phyloP scores from a whole-genome alignment of 2,329 filamentous ascomycete genomes.

The Epichloe aotearoae region DNA sequence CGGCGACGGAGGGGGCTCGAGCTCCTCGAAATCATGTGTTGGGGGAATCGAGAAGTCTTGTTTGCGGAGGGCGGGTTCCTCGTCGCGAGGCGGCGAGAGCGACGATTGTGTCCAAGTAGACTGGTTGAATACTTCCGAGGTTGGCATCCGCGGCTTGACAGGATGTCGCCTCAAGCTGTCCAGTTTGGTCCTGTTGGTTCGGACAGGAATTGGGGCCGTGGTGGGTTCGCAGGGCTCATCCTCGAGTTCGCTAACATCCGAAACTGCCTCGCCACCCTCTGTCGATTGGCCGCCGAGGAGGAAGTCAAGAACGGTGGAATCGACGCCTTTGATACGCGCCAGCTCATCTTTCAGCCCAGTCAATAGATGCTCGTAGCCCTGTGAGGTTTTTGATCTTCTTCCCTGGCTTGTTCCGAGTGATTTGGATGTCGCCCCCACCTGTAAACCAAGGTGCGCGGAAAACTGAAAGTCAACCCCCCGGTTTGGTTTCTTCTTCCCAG shows the following conservation, averaged over 20 bases:
- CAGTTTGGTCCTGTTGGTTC: slow-evolving; percentile 13
- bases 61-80: not conserved
- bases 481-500: slow-evolving; percentile 10
- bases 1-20: slow-evolving; percentile 18
- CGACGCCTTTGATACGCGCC: slow-evolving; percentile 12
- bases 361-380: slow-evolving; percentile 32
- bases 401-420: slow-evolving; percentile 14
- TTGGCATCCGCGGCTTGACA: slow-evolving; percentile 16
- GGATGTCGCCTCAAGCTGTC: slow-evolving; percentile 11
- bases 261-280: slow-evolving; percentile 17
- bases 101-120: not conserved
- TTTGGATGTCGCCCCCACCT: slow-evolving; percentile 21
- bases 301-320: slow-evolving; percentile 10
- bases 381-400: slow-evolving; percentile 15
- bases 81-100: not conserved
- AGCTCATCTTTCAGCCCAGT: slow-evolving; percentile 29
- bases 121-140: slow-evolving; percentile 10
- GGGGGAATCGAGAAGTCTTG: not conserved
- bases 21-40: not conserved
- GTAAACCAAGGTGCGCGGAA: slow-evolving; percentile 35
- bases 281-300: slow-evolving; percentile 6
- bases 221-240: slow-evolving; percentile 23
- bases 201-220: slow-evolving; percentile 9
- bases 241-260: slow-evolving; percentile 41
- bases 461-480: slow-evolving; percentile 41